Conservation (phyloP, 2,329 filamentous ascomycete genomes). For the Fusarium temperatum region DNA sequence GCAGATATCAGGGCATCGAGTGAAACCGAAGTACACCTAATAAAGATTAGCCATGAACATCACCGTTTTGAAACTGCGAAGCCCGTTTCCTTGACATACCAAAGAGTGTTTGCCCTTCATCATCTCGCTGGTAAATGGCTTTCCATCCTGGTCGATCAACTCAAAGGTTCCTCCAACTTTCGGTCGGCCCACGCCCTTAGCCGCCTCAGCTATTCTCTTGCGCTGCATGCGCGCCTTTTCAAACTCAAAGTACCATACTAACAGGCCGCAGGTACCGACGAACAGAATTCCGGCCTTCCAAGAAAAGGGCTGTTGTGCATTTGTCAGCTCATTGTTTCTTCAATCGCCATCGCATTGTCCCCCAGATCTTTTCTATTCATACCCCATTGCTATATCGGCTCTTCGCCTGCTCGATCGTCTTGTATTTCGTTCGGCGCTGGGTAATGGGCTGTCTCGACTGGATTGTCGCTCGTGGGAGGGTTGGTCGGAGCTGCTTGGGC, state of each 20-base stretch:
- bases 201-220: conserved; percentile 87
- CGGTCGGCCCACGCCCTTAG: conserved; percentile 90
- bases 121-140: conserved; percentile 78
- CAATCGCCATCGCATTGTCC: neutral
- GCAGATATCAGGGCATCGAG: conserved; percentile 97
- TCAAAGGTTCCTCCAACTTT: conserved; percentile 92
- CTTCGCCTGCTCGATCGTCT: conserved; percentile 68
- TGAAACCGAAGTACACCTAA: conserved; percentile 97
- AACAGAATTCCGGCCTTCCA: conserved; percentile 91
- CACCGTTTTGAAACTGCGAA: neutral
- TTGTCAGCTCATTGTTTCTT: conserved; percentile 38
- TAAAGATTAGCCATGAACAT: conserved; percentile 11
- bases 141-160: conserved; percentile 83
- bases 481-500: conserved; percentile 49
- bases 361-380: conserved; percentile 37
- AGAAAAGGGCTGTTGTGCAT: conserved; percentile 78
- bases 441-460: conserved; percentile 48
- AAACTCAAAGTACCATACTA: conserved; percentile 90
- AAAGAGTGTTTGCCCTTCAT: conserved; percentile 87
- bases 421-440: conserved; percentile 55
- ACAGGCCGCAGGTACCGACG: conserved; percentile 76
- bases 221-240: conserved; percentile 93
- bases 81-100: conserved; percentile 56
- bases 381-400: conserved; percentile 66
- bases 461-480: conserved; percentile 43